Evolutionary conservation across 2,329 filamentous ascomycete genomes (phyloP), one percentile per base, ranked within the genome.

Genomic region (Ilyonectria destructans): DNA sequence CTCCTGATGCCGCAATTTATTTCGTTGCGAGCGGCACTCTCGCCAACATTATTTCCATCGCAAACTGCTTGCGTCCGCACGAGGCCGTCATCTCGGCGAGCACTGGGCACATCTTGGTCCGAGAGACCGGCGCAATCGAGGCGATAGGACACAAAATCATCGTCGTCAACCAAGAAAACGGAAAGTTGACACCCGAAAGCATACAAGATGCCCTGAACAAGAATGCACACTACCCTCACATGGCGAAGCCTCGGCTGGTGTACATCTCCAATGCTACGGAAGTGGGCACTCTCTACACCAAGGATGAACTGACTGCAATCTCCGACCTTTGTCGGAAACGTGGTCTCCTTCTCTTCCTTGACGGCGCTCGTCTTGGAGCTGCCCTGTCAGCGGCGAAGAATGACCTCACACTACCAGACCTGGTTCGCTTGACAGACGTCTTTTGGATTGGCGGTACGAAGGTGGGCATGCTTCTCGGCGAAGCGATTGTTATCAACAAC

Each of bases 361-460:
- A 43, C n/a, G 40, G 40, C 17, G 40, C 3, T 13, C 40, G 40
- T n/a, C 13, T 43, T 8, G 40, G 40, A n/a, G 40, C 40, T 8
- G 40, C 40, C 6, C 13, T 43, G 7, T 43, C 40, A 17, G 17
- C 40, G 7, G 31, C 70, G 15, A 43, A 43, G 7, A 43, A 43
- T 15, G 17, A 43, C 40, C 40, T 43, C 6, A 43, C 40, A n/a
- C 17, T 43, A 3, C 15, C 40, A 7, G 17, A 43, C n/a, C 7
- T 43, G 15, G 40, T 7, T 15, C 40, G 15, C 13, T 43, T 43
- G 40, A n/a, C 17, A n/a, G 40, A 43, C 15, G 7, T 43, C 15
- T 43, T 87, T 76, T 87, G 85, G 85, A 86, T 87, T 45, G 85
- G 85, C 4, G 85, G 85, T 0, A 87, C 85, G 8, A 87, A 87